phyloP scores from a whole-genome alignment of 1,284 basidiomycete species.

The Pholiota adiposa region DNA sequence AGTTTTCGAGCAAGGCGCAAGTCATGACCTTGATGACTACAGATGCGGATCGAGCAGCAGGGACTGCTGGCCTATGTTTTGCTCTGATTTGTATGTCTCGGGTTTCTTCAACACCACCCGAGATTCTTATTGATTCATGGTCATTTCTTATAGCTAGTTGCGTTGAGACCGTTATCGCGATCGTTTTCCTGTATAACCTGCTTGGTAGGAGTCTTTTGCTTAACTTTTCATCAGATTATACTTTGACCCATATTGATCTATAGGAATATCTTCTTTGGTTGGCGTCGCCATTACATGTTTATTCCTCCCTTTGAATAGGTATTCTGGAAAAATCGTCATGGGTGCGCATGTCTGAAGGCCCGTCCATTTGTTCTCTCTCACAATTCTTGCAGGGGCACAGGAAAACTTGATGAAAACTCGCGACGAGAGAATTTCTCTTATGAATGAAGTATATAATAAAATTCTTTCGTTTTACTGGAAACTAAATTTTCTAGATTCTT shows the following conservation, averaged over 20 bases:
- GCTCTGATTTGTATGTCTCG: constrained; percentile 26
- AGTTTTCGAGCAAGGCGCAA: constrained; percentile 89
- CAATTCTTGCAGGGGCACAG: constrained; percentile 48
- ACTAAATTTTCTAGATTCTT: constrained; percentile 54
- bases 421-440: constrained; percentile 87
- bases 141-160: constrained; percentile 65
- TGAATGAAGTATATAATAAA: constrained; percentile 77
- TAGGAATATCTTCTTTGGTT: constrained; percentile 73
- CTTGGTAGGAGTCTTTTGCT: constrained; percentile 54
- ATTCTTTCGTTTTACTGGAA: neutral
- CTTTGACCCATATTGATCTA: neutral
- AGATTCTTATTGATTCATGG: neutral
- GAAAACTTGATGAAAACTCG: constrained; percentile 92
- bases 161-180: constrained; percentile 82
- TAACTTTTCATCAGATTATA: neutral
- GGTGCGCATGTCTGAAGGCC: constrained; percentile 37
- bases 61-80: constrained; percentile 80
- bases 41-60: constrained; percentile 85
- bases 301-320: constrained; percentile 88
- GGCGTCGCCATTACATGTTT: constrained; percentile 84
- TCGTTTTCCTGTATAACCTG: constrained; percentile 79
- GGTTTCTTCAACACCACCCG: constrained; percentile 20
- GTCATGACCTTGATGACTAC: constrained; percentile 90
- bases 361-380: neutral
- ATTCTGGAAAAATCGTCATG: constrained; percentile 85